phyloP scores from a whole-genome alignment of 805 yeast genomes.

The Ascoidea rubescens region DNA sequence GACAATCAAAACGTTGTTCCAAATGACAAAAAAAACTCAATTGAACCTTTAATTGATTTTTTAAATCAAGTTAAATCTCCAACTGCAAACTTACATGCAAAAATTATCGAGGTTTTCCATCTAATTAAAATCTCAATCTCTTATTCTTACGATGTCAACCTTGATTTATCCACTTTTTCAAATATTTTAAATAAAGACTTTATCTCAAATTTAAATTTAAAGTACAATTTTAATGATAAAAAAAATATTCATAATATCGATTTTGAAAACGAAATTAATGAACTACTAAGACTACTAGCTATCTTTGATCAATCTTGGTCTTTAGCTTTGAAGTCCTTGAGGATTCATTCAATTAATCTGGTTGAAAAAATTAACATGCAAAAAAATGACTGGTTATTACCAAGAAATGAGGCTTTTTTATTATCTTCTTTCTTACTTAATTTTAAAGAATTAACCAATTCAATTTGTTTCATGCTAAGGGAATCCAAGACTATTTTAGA shows the following conservation, averaged over 20 bases:
- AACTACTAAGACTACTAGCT: slow-evolving; percentile 19
- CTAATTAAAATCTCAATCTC: slow-evolving; percentile 21
- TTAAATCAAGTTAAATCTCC: slow-evolving; percentile 19
- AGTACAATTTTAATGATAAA: slow-evolving; percentile 8
- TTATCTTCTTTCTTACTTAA: slow-evolving; percentile 36
- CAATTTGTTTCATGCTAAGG: slow-evolving; percentile 19
- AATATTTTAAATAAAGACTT: not conserved
- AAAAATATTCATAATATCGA: slow-evolving; percentile 10
- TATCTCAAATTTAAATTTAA: not conserved
- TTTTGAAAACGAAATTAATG: slow-evolving; percentile 15
- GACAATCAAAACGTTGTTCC: slow-evolving; percentile 4
- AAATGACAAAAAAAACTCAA: slow-evolving; percentile 4
- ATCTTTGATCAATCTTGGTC: slow-evolving; percentile 22
- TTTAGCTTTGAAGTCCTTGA: slow-evolving; percentile 18
- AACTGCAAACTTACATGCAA: slow-evolving; percentile 20
- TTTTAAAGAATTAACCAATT: slow-evolving; percentile 24
- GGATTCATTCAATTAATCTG: slow-evolving; percentile 6
- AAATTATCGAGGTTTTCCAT: slow-evolving; percentile 20
- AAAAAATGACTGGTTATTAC: slow-evolving; percentile 20
- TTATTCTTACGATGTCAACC: slow-evolving; percentile 25
- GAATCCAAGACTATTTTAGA: slow-evolving; percentile 18
- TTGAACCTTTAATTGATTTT: slow-evolving; percentile 18
- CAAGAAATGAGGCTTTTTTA: slow-evolving; percentile 35
- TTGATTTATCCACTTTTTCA: not conserved
- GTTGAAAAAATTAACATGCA: no score